phyloP scores from a whole-genome alignment of 306 rosid genomes.

The Prunus salicina region DNA sequence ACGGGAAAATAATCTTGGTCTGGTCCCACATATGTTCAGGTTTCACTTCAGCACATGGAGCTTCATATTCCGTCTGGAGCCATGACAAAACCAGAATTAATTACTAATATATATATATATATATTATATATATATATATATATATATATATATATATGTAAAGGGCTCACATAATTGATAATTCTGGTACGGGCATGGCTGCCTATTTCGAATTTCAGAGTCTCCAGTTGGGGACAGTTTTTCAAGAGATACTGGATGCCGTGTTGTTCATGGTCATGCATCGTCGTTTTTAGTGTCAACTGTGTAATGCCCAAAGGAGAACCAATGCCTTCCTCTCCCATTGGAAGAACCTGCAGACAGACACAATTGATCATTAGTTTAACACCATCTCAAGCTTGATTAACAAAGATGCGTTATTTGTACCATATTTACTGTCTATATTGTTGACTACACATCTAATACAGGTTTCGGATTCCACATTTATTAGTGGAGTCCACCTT shows the following conservation, averaged over 20 bases:
- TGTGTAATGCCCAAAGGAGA: constrained; percentile 6
- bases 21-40: not conserved
- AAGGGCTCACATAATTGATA: not conserved
- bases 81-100: not conserved
- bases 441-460: too few species aligned
- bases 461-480: fast-evolving
- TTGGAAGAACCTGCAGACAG: constrained; percentile 25
- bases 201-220: constrained; percentile 29
- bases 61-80: constrained; percentile 26
- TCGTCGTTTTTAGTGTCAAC: constrained; percentile 32
- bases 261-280: constrained; percentile 36
- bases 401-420: too few species aligned
- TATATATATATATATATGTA: too few species aligned
- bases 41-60: constrained; percentile 18
- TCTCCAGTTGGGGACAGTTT: constrained; percentile 39
- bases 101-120: too few species aligned
- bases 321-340: constrained; percentile 30
- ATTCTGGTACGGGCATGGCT: not conserved
- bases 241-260: constrained; percentile 47
- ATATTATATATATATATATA: too few species aligned
- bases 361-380: not conserved
- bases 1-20: not conserved
- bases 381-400: too few species aligned
- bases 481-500: too few species aligned
- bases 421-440: fast-evolving